A percentile compares a stretch with the other conserved stretches of the same genome.
phyloP scores from a whole-genome alignment of 2,329 filamentous ascomycete species.

The Aspergillus jensenii region DNA sequence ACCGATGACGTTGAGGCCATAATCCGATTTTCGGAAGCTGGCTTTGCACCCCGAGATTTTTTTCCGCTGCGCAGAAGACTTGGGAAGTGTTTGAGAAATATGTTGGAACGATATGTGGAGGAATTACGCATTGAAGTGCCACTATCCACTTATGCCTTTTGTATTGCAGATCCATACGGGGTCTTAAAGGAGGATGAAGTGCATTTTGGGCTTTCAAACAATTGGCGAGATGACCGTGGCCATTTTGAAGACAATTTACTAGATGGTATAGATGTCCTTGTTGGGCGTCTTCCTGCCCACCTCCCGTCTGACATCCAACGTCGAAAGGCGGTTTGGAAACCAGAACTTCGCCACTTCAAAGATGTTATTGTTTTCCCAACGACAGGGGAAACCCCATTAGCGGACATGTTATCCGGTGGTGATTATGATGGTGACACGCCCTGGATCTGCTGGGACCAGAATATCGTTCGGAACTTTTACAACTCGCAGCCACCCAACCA shows the following conservation, averaged over 20 bases:
- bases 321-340: constrained; percentile 48
- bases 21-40: constrained; percentile 42
- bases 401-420: constrained; percentile 61
- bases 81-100: constrained; percentile 36
- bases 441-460: constrained; percentile 61
- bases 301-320: constrained; percentile 61
- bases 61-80: constrained; percentile 44
- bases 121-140: constrained; percentile 51
- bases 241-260: constrained; percentile 46
- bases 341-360: constrained; percentile 53
- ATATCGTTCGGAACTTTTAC: constrained; percentile 51
- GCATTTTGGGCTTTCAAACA: constrained; percentile 54
- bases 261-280: constrained; percentile 52
- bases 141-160: constrained; percentile 55
- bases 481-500: constrained; percentile 51
- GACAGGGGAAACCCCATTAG: constrained; percentile 53
- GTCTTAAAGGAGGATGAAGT: constrained; percentile 56
- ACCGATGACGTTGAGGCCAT: constrained; percentile 34
- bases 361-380: constrained; percentile 60
- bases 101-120: constrained; percentile 45
- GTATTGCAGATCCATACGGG: constrained; percentile 56
- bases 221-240: constrained; percentile 38
- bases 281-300: constrained; percentile 58
- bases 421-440: constrained; percentile 65
- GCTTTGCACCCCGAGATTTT: constrained; percentile 47